Conservation (phyloP, 2,329 filamentous ascomycete species). For the Pezicula carpinea region DNA sequence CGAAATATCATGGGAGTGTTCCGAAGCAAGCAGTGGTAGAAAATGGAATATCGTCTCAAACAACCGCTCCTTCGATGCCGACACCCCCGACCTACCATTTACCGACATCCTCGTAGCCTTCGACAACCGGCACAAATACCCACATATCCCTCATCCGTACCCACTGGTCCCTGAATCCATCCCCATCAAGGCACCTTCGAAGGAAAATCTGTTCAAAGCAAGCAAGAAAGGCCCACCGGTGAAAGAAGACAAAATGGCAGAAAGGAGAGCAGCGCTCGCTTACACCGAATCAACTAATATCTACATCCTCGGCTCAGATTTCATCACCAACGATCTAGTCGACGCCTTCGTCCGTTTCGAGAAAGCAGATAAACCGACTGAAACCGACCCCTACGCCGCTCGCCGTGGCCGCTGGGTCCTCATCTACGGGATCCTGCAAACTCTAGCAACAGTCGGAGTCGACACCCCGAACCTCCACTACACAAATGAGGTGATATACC, state of each 20-base stretch:
- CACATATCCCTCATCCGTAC: slow-evolving; percentile 64
- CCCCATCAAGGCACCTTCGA: slow-evolving; percentile 23
- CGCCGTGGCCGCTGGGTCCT: slow-evolving; percentile 57
- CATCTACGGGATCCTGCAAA: slow-evolving; percentile 56
- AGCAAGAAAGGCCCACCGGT: slow-evolving; percentile 9
- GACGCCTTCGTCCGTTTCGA: slow-evolving; percentile 53
- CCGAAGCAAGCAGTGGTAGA: slow-evolving; percentile 54
- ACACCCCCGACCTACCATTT: slow-evolving; percentile 52
- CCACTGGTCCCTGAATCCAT: slow-evolving; percentile 56
- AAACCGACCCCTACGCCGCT: slow-evolving; percentile 49
- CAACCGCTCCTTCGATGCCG: slow-evolving; percentile 43
- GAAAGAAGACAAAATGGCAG: slow-evolving; percentile 20
- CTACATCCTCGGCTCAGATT: slow-evolving; percentile 48
- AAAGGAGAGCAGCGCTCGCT: slow-evolving; percentile 35
- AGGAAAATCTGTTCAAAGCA: slow-evolving; percentile 13
- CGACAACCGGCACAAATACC: slow-evolving; percentile 57
- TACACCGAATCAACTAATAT: slow-evolving; percentile 59
- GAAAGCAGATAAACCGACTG: slow-evolving; percentile 44
- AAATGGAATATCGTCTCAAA: slow-evolving; percentile 60
- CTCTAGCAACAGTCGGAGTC: slow-evolving; percentile 53
- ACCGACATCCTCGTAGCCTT: slow-evolving; percentile 63
- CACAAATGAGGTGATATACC: slow-evolving; percentile 49
- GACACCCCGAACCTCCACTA: slow-evolving; percentile 50
- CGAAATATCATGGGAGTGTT: slow-evolving; percentile 60
- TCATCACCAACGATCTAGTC: slow-evolving; percentile 48